Conservation (phyloP, 441 rosid species). For the Pelargonium australe region DNA sequence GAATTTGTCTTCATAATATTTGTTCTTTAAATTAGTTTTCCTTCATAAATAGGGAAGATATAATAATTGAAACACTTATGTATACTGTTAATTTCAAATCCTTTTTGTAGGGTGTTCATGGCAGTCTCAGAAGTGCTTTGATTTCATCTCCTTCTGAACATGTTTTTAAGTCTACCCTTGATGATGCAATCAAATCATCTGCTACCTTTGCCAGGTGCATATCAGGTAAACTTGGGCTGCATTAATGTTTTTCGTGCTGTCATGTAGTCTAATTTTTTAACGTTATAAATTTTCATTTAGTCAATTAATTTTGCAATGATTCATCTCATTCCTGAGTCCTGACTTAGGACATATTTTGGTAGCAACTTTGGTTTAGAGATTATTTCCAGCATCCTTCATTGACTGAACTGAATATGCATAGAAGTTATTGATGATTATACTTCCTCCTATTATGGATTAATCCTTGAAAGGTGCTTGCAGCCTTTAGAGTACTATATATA, state of each 20-base stretch:
- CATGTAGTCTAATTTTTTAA: background rate
- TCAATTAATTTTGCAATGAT: background rate
- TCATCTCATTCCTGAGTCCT: background rate
- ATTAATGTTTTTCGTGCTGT: conserved; percentile 8
- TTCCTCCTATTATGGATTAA: background rate
- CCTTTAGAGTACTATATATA: background rate
- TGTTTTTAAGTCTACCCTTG: conserved; percentile 23
- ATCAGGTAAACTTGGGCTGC: conserved; percentile 34
- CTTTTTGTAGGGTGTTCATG: conserved; percentile 47
- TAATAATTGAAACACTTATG: background rate
- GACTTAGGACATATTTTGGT: background rate
- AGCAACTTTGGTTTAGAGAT: background rate
- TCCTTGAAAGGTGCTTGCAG: background rate
- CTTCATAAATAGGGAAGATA: background rate
- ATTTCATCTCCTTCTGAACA: conserved; percentile 26
- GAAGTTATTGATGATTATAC: too few relatives aligned
- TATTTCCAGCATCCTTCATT: background rate
- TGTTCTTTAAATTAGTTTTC: background rate
- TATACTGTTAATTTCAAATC: conserved; percentile 11
- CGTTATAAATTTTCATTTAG: background rate
- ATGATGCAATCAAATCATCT: conserved; percentile 25
- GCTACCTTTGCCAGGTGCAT: conserved; percentile 25
- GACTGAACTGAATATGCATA: too few relatives aligned
- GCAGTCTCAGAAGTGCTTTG: conserved; percentile 34
- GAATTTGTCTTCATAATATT: background rate